Evolutionary conservation across 306 rosid genomes (phyloP), one percentile per base, ranked within the genome.

Genomic region (Ochetophila trinervis): DNA sequence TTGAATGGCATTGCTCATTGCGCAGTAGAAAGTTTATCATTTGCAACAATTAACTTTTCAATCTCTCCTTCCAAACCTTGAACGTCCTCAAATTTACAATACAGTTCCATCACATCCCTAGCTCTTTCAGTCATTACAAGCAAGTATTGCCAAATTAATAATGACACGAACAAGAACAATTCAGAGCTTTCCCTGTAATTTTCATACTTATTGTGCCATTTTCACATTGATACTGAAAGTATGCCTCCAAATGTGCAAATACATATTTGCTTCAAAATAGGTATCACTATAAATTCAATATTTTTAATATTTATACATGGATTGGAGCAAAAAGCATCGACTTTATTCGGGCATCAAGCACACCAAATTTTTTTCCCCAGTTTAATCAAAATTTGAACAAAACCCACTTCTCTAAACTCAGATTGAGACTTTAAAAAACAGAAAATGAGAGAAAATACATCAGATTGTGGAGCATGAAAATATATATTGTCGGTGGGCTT

Each of bases 91-190:
- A 10, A 20, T 7, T 6, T 6, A 27, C 15, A 52, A 4, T 13
- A 51, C 35, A 66, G 21, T 59, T 59, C 18, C 53, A 62, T 23
- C 56, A 57, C 4, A 70, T 53, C 35, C 49, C 52, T 21, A 49
- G 23, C 60, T 72, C 54, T 53, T 42, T 53, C 72, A 66, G 40
- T 60, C 51, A 60, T 50, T 61, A 57, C 2, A 63, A 19, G 20
- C 63, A 69, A 57, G 53, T 23, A 58, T 44, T 36, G 54, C 59
- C 0, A 53, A 60, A 24, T 1, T 4, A 37, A 42, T 5, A 65
- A 52, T 35, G 36, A 11, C 20, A 51, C 54, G 1, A 16, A 37
- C 4, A 37, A n/a, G 16, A 45, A 30, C 37, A 71, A 48, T 14
- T 50, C 13, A 65, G 18, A 37, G 53, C 57, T 20, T 13, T 35